Evolutionary conservation across 148 eudicot species (phyloP), one percentile per base, ranked within the genome.

Genomic region (Suaeda aralocaspica): DNA sequence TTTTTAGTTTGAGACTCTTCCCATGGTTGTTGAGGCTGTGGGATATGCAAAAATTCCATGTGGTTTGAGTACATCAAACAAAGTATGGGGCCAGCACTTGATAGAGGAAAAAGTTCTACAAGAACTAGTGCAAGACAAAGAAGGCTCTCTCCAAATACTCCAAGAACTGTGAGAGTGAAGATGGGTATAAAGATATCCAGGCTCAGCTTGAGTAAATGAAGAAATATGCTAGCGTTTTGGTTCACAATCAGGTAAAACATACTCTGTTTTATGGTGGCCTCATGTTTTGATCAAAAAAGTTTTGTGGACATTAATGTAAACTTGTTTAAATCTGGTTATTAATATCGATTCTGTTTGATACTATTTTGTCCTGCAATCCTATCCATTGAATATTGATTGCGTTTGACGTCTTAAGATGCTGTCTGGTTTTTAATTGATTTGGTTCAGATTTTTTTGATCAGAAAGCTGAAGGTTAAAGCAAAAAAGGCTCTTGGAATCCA

Each of bases 401-500:
- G 14, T 44, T 44, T 9, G 9, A 44, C 48, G 14, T 7, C 2
- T 44, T 44, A 44, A 7, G 9, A 14, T 44, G 9, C 14, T 9
- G 14, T 14, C 48, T 44, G 1, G 41, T 39, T 64, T 64, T 11
- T 1, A 12, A 14, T 18, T 59, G 21, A 7, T 55, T 46, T 53
- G 6, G 28, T 18, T 45, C 33, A 22, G 14, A 52, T 26, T 30
- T 42, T 77, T 16, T 79, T 83, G 90, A 79, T 86, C 49, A 82
- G 90, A 67, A 89, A 86, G 78, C 82, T 89, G 90, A 84, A 82
- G 77, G 94, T 58, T 89, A 77, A 84, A 86, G 71, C 90, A 89
- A 70, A 89, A 89, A 89, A 89, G 73, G 94, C 96, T 0, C 92
- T 90, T 92, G 96, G 88, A 65, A 86, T 88, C 65, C 93, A 88